Base-by-base conservation (phyloP, 306 rosid species). In the Sophora flavescens region DNA sequence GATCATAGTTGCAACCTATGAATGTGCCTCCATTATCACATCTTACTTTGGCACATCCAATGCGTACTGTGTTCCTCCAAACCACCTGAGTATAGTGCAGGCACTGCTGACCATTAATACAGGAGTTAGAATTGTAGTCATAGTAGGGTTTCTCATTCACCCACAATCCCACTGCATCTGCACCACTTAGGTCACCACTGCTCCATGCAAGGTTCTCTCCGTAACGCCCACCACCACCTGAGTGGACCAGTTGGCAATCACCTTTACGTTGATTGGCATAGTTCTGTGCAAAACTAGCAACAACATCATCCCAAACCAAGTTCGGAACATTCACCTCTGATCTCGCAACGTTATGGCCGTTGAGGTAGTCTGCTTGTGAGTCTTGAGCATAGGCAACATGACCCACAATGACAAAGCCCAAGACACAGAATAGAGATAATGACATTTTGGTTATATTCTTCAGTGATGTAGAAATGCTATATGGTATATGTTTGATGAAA, bases 21-120 rank as follows among this genome's bases (percentile, higher is more conserved):
- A 83, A 68, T 1, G 59, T 68, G 48, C 80, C 78, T 3, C 85
- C 84, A 18, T 76, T 77, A 22, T 73, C 36, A 64, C 93, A 89
- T 15, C 4, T 77, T n/a, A 85, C 89, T 82, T 78, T 87, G 8
- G 86, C 88, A 72, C 91, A 89, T 33, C 89, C 91, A 6, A 89
- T 8, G 2, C 83, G 80, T 0, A 3, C 1, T 0, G 93, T 60
- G 35, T 85, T 36, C 1, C 5, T 72, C 91, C 91, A 89, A 28
- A 87, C 82, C 6, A 83, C 85, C 13, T 89, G 93, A 67, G 90
- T 89, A 50, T 84, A 86, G 16, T 89, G 87, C 2, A 6, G 8
- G 10, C 90, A 86, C 35, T 56, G 4, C 10, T 2, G 35, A 0
- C 86, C 83, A 6, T 68, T 81, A 16, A 12, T 52, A 50, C 89